Conservation (phyloP, 2,329 filamentous ascomycete species). For the Fusarium albosuccineum region DNA sequence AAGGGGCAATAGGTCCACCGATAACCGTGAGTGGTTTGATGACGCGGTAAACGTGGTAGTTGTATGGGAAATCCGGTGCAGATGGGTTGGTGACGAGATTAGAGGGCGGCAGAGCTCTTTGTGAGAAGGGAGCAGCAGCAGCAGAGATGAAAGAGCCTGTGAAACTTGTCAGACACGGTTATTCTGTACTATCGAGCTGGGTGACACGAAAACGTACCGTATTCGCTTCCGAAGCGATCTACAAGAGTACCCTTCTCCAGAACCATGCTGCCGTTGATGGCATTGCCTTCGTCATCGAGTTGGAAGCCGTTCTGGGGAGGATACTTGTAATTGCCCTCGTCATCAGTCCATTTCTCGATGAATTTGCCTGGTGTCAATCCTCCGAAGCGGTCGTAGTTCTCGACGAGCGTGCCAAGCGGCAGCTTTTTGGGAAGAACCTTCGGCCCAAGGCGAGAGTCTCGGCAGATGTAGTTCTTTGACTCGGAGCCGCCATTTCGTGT, state of each 20-base stretch:
- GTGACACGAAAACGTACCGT: slow-evolving; percentile 46
- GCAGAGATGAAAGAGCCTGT: slow-evolving; percentile 55
- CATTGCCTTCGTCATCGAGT: slow-evolving; percentile 48
- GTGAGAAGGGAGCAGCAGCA: slow-evolving; percentile 60
- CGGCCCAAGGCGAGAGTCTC: slow-evolving; percentile 55
- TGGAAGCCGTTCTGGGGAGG: slow-evolving; percentile 59
- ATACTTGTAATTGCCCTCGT: slow-evolving; percentile 50
- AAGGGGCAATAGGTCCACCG: slow-evolving; percentile 61
- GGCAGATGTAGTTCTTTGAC: slow-evolving; percentile 50
- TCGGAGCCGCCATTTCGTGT: slow-evolving; percentile 33
- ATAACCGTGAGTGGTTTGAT: slow-evolving; percentile 54
- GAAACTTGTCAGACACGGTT: slow-evolving; percentile 3
- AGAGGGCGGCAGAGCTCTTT: slow-evolving; percentile 60
- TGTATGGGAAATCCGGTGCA: slow-evolving; percentile 56
- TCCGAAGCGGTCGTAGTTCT: slow-evolving; percentile 55
- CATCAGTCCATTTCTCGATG: slow-evolving; percentile 51
- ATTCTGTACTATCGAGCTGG: not conserved
- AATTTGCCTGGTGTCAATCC: slow-evolving; percentile 57
- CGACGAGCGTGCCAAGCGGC: slow-evolving; percentile 48
- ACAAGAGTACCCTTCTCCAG: slow-evolving; percentile 57
- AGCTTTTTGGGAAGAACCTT: slow-evolving; percentile 51
- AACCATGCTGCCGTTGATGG: slow-evolving; percentile 58
- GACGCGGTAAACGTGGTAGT: slow-evolving; percentile 64
- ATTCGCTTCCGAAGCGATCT: slow-evolving; percentile 62
- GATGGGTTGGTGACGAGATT: slow-evolving; percentile 55